These are phyloP conservation scores for Cercospora zeina DNA, from an alignment of 2,329 filamentous ascomycete genomes.

Conservation along the genomic window DNA sequence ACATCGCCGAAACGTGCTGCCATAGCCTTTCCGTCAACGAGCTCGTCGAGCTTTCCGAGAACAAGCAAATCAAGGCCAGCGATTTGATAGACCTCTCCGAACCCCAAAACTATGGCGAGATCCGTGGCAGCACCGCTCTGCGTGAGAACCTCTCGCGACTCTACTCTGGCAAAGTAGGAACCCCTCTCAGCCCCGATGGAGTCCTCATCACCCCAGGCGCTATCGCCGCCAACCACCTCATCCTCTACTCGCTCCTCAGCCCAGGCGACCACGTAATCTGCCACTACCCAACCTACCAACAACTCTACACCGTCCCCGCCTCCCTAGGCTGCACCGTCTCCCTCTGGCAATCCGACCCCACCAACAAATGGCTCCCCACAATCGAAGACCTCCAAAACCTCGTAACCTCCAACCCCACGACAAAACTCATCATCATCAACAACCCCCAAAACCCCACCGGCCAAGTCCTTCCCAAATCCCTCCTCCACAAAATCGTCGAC, in stretches of 20 bases:
- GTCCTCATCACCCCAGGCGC: slow-evolving; percentile 77
- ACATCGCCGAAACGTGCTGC: slow-evolving; percentile 78
- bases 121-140: slow-evolving; percentile 65
- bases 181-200: slow-evolving; percentile 58
- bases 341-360: slow-evolving; percentile 68
- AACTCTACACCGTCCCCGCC: slow-evolving; percentile 73
- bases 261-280: slow-evolving; percentile 81
- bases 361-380: slow-evolving; percentile 67
- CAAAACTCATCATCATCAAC: slow-evolving; percentile 69
- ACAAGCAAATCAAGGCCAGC: slow-evolving; percentile 48
- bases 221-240: slow-evolving; percentile 81
- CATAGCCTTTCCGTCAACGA: slow-evolving; percentile 72
- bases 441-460: slow-evolving; percentile 86
- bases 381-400: slow-evolving; percentile 64
- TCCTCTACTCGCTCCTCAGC: slow-evolving; percentile 69
- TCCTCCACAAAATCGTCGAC: slow-evolving; percentile 62
- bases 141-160: slow-evolving; percentile 65
- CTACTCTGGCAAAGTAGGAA: slow-evolving; percentile 59
- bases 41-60: slow-evolving; percentile 60
- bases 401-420: slow-evolving; percentile 61
- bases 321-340: slow-evolving; percentile 75
- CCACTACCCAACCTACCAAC: slow-evolving; percentile 84
- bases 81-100: slow-evolving; percentile 54
- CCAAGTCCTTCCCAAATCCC: slow-evolving; percentile 62
- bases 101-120: slow-evolving; percentile 71